Evolutionary conservation across 805 yeast genomes (phyloP), one percentile per base, ranked within the genome.

Genomic region (Yamadazyma laniorum): DNA sequence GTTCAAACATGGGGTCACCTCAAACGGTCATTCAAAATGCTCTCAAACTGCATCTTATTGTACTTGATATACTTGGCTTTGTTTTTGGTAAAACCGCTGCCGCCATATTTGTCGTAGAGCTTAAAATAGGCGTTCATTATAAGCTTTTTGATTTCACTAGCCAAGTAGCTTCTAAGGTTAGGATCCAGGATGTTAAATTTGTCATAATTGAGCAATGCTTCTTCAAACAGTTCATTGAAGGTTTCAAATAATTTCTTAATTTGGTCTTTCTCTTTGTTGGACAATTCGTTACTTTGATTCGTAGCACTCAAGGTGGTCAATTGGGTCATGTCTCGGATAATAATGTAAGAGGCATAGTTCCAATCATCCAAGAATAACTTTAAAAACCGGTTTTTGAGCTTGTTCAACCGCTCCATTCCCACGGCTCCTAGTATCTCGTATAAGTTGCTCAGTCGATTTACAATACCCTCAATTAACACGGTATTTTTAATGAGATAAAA

Each of bases 161-260:
- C 72, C 49, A 93, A 63, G 39, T 72, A 75, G 41, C 74, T 71
- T 44, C 80, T 79, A 58, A 91, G 69, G 28, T 72, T 73, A 4
- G 77, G 71, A 54, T 88, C 95, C 6, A 80, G 75, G 32, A 88
- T 72, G 40, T 75, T 76, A 56, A 79, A 82, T 34, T 72, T 70
- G 50, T 79, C 81, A 54, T 85, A 85, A 40, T 74, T 79, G 21
- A 72, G 72, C 17, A 83, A 74, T 23, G 90, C 76, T 23, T 78
- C 85, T 37, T 93, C 98, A 55, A 93, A 85, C 30, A 82, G 82
- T 19, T 77, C 77, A 56, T 90, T 91, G 65, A 91, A 93, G 42
- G 75, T 81, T 47, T 76, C 77, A 63, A 87, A 88, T 53, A 86
- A 79, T 44, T 93, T 96, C 53, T 91, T 93, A 39, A 88, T 77